Base-by-base conservation (phyloP, 495 filamentous ascomycete species). In the Massariosphaeria phaeospora region DNA sequence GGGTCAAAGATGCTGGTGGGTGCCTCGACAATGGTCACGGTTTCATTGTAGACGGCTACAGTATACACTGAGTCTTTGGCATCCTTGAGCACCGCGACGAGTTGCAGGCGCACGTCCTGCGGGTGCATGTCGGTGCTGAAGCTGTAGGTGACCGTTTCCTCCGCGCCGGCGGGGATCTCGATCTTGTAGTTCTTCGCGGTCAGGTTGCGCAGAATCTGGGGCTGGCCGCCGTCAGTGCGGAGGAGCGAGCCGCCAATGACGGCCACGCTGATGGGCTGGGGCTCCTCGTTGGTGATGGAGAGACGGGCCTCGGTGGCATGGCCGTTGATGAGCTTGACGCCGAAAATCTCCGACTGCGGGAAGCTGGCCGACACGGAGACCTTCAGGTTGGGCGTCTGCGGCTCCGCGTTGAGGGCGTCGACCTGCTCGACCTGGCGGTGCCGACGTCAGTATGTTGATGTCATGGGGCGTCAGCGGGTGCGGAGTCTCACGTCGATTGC, bases 1-100 rank as follows among this genome's bases (percentile, higher is more conserved):
- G 93, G 93, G 69, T 98, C 93, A 61, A 98, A 85, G 67, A 98
- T 79, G 76, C 84, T 91, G 55, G 84, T 89, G 55, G 95, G 90
- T 1, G 89, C 82, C 73, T 98, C 93, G 21, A 96, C 89, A 48
- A 98, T 82, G 72, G 77, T 85, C 55, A 96, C 89, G 27, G 87
- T 86, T 67, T 85, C 86, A 69, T 95, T 90, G 76, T 86, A 91
- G 30, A 88, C 85, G 63, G 82, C 78, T 24, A 95, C 68, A 49
- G 88, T 86, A 72, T 85, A 88, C 65, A 86, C 74, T 23, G 75
- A 72, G 43, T 81, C 81, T 62, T 86, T 79, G 25, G 63, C 66
- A 65, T 88, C 81, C 61, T 75, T 80, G 41, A 87, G 53, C 40
- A 96, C 73, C 41, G 95, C 82, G 33, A 82, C 86, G 47, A 98